Base-by-base conservation (phyloP, 2,329 filamentous ascomycete species). In the Fusarium nematophilum region DNA sequence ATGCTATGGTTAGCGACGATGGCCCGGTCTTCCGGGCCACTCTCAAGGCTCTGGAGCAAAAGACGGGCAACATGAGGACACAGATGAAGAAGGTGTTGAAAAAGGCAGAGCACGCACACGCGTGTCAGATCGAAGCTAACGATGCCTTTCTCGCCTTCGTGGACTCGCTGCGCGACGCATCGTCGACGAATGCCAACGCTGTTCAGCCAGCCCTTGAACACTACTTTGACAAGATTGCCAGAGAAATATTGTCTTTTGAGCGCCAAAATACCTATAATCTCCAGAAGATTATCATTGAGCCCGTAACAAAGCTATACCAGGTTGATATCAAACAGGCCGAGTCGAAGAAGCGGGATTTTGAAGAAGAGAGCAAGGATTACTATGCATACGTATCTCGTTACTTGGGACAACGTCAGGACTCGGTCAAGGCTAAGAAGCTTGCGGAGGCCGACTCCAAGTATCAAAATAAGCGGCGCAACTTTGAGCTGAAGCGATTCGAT, bases 331-430 rank as follows among this genome's bases (percentile, higher is more conserved):
- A 99, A 76, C 93, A 97, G 75, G 96, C 94, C 21, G 95, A 99
- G 71, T 84, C 90, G 33, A 99, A 99, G 80, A 96, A 95, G 77
- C 92, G 95, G 64, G 95, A 98, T 67, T 99, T 99, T 68, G 95
- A 99, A 63, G 95, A 99, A 70, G 95, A 99, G 74, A 98, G 94
- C 79, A 95, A 96, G 74, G 95, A 99, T 73, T 99, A 97, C 77
- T 99, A 99, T 76, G 89, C 90, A 60, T 99, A 97, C 72, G 91
- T 98, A 44, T 91, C 93, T 60, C 88, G 93, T 39, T 99, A 99
- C 76, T 86, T 99, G n/a, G 95, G 95, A 26, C 94, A 98, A 74
- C 87, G 94, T 36, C 93, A 96, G 72, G 95, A 99, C 75, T 96
- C 94, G 7, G 82, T 97, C 69, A 99, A 98, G 77, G 91, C 96